A percentile compares a stretch with the other conserved stretches of the same genome.
phyloP scores from a whole-genome alignment of 2,329 filamentous ascomycete species.

The Ophiostoma ulmi region DNA sequence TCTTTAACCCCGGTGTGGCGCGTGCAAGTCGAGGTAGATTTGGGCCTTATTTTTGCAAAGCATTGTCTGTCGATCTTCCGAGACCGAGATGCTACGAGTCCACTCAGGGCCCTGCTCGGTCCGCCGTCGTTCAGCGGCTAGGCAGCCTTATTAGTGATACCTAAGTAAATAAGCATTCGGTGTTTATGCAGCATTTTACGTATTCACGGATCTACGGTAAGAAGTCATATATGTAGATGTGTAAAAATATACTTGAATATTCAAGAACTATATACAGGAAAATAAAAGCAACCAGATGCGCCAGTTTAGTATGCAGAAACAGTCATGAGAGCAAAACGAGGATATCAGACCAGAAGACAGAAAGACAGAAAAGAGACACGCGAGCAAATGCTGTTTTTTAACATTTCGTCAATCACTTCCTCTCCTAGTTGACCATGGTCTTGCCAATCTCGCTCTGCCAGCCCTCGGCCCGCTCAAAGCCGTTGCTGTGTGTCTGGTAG shows the following conservation, averaged over 20 bases:
- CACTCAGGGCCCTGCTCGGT: neutral
- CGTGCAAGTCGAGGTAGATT: neutral
- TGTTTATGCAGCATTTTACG: neutral
- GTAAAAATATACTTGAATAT: neutral
- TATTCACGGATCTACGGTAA: neutral
- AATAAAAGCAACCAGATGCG: neutral
- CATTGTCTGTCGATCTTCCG: neutral
- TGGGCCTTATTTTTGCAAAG: neutral
- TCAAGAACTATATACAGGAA: constrained; percentile 1
- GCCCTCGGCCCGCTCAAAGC: constrained; percentile 70
- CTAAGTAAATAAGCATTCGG: neutral
- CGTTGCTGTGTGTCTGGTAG: constrained; percentile 67
- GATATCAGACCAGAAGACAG: neutral
- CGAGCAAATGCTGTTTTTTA: neutral
- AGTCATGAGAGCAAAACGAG: neutral
- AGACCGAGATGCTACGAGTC: neutral
- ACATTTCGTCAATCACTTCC: neutral
- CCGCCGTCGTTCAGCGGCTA: neutral
- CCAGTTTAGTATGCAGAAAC: neutral
- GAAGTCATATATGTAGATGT: neutral
- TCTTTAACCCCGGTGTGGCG: neutral
- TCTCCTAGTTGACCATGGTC: constrained; percentile 48
- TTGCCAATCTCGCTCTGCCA: constrained; percentile 89
- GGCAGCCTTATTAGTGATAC: neutral
- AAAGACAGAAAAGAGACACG: neutral